Conservation (phyloP, 106 monocot genomes). For the Dendrobium catenatum region DNA sequence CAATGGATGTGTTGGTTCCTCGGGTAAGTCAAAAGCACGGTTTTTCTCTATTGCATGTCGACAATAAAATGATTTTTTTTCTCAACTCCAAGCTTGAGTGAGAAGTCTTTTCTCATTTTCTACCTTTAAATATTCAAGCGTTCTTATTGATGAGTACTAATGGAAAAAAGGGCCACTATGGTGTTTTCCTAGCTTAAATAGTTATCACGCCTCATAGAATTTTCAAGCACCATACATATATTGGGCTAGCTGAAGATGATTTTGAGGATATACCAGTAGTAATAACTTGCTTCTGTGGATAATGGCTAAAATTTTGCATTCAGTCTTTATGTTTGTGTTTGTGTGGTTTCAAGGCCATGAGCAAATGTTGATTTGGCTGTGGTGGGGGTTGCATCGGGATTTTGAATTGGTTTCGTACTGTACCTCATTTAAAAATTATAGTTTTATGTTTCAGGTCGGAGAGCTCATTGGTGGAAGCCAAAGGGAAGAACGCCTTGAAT, state of each 20-base stretch:
- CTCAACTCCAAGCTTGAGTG: not conserved
- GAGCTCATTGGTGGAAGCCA: conserved; percentile 99
- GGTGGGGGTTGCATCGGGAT: not conserved
- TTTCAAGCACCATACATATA: no score
- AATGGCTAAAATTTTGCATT: not conserved
- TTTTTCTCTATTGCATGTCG: not conserved
- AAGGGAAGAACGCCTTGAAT: conserved; percentile 94
- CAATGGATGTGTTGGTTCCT: conserved; percentile 95
- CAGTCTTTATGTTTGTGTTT: not conserved
- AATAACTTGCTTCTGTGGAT: not conserved
- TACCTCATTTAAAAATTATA: not conserved
- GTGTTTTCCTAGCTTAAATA: no score
- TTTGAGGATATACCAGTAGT: not conserved
- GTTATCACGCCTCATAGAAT: no score
- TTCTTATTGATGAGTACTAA: not conserved
- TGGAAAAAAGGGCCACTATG: no score
- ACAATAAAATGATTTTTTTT: not conserved
- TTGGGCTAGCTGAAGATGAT: no score
- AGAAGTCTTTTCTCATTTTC: not conserved
- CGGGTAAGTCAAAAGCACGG: conserved; percentile 23
- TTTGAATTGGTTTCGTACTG: not conserved
- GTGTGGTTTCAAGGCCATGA: not conserved
- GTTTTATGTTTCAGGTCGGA: conserved; percentile 52
- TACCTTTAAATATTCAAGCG: not conserved
- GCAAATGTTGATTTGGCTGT: not conserved